These are phyloP conservation scores for Wickerhamiella sergipiensis DNA, from an alignment of 805 yeast genomes.

Conservation along the genomic window DNA sequence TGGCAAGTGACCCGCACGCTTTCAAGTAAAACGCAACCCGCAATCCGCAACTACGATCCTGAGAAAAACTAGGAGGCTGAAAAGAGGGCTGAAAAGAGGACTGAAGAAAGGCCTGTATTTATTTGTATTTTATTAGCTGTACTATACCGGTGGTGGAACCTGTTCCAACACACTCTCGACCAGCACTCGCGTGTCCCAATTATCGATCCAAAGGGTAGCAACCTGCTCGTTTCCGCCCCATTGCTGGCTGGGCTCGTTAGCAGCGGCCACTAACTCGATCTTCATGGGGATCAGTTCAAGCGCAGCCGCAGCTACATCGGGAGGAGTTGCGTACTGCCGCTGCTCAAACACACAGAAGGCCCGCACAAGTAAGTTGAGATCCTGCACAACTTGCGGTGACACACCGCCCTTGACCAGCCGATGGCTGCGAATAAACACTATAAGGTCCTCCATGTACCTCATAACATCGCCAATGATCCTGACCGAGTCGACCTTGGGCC, in stretches of 20 bases:
- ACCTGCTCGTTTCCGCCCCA: slow-evolving; percentile 43
- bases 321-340: slow-evolving; percentile 36
- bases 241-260: slow-evolving; percentile 37
- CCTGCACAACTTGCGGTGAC: slow-evolving; percentile 33
- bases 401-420: slow-evolving; percentile 41
- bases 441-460: slow-evolving; percentile 43
- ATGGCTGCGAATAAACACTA: slow-evolving; percentile 40
- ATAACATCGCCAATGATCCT: slow-evolving; percentile 36
- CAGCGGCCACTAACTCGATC: slow-evolving; percentile 27
- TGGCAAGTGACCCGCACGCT: not conserved
- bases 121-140: not conserved
- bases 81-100: too few species aligned
- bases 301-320: slow-evolving; percentile 37
- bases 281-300: slow-evolving; percentile 36
- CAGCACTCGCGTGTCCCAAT: slow-evolving; percentile 35
- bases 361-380: slow-evolving; percentile 29
- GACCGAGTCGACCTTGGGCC: slow-evolving; percentile 14
- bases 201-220: slow-evolving; percentile 29
- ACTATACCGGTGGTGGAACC: slow-evolving; percentile 39
- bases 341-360: slow-evolving; percentile 32
- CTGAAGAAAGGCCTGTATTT: not conserved
- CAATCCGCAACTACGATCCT: too few species aligned
- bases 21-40: too few species aligned
- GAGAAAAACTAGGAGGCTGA: too few species aligned
- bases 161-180: slow-evolving; percentile 38